These are phyloP conservation scores for Vigna reflexopilosa DNA, from an alignment of 306 rosid species.

Conservation along the genomic window DNA sequence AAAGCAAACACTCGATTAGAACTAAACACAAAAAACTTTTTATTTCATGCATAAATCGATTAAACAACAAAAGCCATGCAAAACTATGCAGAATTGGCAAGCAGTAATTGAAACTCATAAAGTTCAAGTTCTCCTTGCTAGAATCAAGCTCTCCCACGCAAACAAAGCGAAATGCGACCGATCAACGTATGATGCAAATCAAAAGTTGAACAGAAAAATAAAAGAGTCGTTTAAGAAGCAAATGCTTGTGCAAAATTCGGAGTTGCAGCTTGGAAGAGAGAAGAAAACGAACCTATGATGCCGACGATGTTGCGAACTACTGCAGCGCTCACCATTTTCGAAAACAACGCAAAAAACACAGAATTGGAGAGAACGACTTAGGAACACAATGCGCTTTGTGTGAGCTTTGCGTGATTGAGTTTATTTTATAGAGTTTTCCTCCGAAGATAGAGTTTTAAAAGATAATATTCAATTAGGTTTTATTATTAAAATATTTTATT, in stretches of 20 bases:
- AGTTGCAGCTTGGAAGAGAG: no score
- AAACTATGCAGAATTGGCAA: neutral
- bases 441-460: no score
- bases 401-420: neutral
- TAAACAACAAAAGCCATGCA: neutral
- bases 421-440: no score
- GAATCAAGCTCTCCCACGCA: neutral
- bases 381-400: neutral
- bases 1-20: neutral
- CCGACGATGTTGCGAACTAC: conserved; percentile 53
- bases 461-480: no score
- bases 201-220: neutral
- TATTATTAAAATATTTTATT: no score
- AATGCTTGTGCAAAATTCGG: neutral
- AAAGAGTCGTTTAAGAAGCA: neutral
- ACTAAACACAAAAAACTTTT: neutral
- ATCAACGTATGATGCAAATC: neutral
- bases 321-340: conserved; percentile 49
- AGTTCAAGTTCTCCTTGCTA: neutral
- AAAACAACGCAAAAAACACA: neutral
- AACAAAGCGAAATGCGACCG: neutral
- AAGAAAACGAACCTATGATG: conserved; percentile 53
- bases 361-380: neutral
- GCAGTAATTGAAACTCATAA: neutral
- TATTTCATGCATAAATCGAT: neutral